Evolutionary conservation across 768 basidiomycete genomes (phyloP).

Genomic region (Rhodocollybia butyracea): DNA sequence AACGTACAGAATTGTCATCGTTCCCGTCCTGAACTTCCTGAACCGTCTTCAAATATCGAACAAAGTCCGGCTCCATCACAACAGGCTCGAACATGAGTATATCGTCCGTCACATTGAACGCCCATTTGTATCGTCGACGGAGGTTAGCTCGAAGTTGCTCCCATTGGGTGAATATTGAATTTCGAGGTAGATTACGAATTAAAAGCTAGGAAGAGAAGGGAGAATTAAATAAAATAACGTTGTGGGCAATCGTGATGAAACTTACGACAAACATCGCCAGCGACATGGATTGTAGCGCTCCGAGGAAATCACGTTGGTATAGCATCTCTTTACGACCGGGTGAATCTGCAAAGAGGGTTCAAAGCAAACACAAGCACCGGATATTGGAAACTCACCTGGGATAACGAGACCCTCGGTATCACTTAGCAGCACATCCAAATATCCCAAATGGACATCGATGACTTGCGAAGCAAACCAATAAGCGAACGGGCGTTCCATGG

Average conservation of each 20-base stretch:
- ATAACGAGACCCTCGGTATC: slow-evolving; percentile 22
- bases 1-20: not conserved
- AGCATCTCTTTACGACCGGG: slow-evolving; percentile 40
- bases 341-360: slow-evolving; percentile 27
- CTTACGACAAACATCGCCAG: slow-evolving; percentile 53
- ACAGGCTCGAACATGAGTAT: not conserved
- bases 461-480: slow-evolving; percentile 72
- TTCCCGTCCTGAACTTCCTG: not conserved
- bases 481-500: slow-evolving; percentile 66
- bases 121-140: slow-evolving; percentile 3
- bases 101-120: not conserved
- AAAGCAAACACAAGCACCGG: slow-evolving; percentile 2
- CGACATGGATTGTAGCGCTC: slow-evolving; percentile 56
- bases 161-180: slow-evolving; percentile 1
- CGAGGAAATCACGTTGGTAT: slow-evolving; percentile 50
- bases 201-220: not conserved
- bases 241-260: not conserved
- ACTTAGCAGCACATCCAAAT: slow-evolving; percentile 45
- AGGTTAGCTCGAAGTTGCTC: slow-evolving; percentile 5
- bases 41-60: not conserved
- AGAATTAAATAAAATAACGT: not conserved
- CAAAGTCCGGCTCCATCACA: not conserved
- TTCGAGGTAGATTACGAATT: not conserved
- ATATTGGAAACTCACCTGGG: slow-evolving; percentile 26
- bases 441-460: slow-evolving; percentile 51